Evolutionary conservation across 176 grass and related monocot species (phyloP), one percentile per base, ranked within the genome.

Genomic region (Aegilops bicornis): DNA sequence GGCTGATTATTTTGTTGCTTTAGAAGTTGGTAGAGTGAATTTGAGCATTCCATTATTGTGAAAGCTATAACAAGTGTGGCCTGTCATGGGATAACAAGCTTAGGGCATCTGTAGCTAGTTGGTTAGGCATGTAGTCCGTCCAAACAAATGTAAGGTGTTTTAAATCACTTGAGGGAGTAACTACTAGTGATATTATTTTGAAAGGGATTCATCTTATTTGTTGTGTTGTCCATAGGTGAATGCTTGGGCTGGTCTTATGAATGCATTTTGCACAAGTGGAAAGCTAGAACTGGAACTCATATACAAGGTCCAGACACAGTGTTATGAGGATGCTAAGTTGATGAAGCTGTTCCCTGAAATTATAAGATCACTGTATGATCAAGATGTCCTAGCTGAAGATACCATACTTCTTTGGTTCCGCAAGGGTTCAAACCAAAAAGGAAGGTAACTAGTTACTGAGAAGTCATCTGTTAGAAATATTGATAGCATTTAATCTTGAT

Each of bases 301-400:
- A 82, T 95, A 98, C 89, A 95, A 98, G 32, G 91, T 98, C 66
- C 95, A 98, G 86, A 92, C 94, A 79, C 95, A 93, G 68, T 92
- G 93, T 37, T 98, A 98, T 61, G 95, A 98, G 81, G 95, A 98
- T 83, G 89, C 95, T 74, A 98, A 98, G 73, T 83, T 98, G 39
- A 98, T 98, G 91, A 98, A 95, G 80, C 86, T 98, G 64, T 98
- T 98, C 87, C 95, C 95, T 31, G 95, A 98, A 86, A 98, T 98
- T 70, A 61, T 98, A 75, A 98, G 96, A 78, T 92, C 93, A 77
- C 88, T 98, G 20, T 95, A 98, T 87, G 93, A 98, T 67, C 89
- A 92, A 80, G 96, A 98, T 95, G 93, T 98, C 76, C 71, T 95
- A 30, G 96, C 96, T 87, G 93, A 98, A 90, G 96, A 98, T 85